A percentile compares a stretch with the other conserved stretches of the same genome.
phyloP scores from a whole-genome alignment of 441 rosid genomes.

The Populus tomentosa region DNA sequence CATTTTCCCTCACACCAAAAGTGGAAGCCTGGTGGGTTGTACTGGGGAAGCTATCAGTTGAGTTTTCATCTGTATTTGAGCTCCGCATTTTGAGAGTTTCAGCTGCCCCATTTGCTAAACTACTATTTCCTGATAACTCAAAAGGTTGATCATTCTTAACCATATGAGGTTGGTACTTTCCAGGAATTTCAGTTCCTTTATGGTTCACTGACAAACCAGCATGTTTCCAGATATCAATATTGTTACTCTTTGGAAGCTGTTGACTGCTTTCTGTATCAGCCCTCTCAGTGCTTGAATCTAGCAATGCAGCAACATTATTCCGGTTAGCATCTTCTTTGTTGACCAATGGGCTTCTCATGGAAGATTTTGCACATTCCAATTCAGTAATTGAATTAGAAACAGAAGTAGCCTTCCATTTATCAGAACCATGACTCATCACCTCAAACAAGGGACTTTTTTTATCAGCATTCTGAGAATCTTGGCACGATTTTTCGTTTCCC shows the following conservation, averaged over 20 bases:
- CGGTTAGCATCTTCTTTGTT: constrained; percentile 35
- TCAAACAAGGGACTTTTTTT: constrained; percentile 24
- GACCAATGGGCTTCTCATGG: constrained; percentile 22
- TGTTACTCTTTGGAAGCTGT: constrained; percentile 27
- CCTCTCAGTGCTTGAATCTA: constrained; percentile 34
- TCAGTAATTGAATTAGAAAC: constrained; percentile 32
- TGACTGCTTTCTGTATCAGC: constrained; percentile 34
- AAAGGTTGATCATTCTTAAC: constrained; percentile 36
- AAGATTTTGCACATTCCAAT: constrained; percentile 29
- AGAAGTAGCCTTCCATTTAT: constrained; percentile 39
- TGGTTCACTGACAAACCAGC: constrained; percentile 25
- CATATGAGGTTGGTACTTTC: constrained; percentile 27
- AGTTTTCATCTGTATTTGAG: constrained; percentile 32
- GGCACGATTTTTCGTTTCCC: constrained; percentile 32
- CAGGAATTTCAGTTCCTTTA: constrained; percentile 20
- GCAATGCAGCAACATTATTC: constrained; percentile 29
- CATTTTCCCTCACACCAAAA: constrained; percentile 34
- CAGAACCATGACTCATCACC: constrained; percentile 37
- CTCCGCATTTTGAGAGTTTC: constrained; percentile 28
- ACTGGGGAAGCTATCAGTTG: constrained; percentile 36
- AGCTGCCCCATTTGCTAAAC: constrained; percentile 28
- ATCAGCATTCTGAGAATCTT: constrained; percentile 25
- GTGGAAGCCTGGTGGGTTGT: constrained; percentile 27
- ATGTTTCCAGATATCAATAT: constrained; percentile 45
- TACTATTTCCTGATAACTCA: constrained; percentile 42